Base-by-base conservation (phyloP, 2,329 filamentous ascomycete species). In the Dissoconium aciculare region DNA sequence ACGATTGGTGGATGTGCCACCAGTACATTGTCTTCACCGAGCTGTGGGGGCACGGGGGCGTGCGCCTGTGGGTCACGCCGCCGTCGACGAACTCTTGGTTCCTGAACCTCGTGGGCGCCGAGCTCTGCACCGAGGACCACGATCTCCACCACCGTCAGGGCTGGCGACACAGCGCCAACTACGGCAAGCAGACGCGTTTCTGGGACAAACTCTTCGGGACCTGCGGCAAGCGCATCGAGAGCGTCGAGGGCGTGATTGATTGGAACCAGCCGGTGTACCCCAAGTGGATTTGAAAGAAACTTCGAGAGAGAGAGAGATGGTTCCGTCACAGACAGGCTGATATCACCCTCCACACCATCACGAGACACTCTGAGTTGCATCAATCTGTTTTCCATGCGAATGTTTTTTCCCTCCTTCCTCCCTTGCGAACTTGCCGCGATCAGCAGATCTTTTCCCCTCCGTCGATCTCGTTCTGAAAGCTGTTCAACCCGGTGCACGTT, bases 1-100 rank as follows among this genome's bases (percentile, higher is more conserved):
- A 59, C 27, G 58, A 62, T 23, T 59, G 55, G 56, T 63, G 59
- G 59, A 38, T 63, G 6, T 63, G 59, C 38, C 54, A 61, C 27
- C 49, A 58, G 30, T 64, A 60, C 27, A 44, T 63, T n/a, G 46
- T 58, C 4, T 63, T 53, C 41, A 46, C 56, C 5, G 58, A 61
- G 30, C 27, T 59, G 2, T 40, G 44, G 15, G 58, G 58, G 2
- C 58, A 61, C 31, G 55, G 51, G 16, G 57, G 58, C 2, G 35
- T 62, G 5, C 54, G 59, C 3, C 23, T 62, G 4, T 47, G 53
- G 19, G 41, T 47, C 1, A 50, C 45, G 0, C 46, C 54, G 0
- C 56, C 59, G 0, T 52, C 49, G 1, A 54, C 55, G 0, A 36
- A 58, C 17, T 52, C 41, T 15, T 56, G 50, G 49, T 32, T 60